Evolutionary conservation across 371 early-diverging fungal species (phyloP).

Genomic region (Rhizopus delemar): DNA sequence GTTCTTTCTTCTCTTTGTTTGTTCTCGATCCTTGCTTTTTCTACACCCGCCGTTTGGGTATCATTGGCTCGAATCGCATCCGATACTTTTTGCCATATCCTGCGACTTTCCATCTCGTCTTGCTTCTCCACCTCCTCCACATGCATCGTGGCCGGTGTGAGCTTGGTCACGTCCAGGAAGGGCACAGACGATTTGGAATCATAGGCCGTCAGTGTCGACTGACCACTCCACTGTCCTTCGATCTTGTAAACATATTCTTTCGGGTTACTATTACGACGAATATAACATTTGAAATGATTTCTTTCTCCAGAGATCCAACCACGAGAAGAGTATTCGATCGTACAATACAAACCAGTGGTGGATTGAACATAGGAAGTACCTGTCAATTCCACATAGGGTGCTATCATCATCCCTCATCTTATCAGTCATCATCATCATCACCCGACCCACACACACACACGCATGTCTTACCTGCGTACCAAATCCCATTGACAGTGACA

Average conservation of each 20-base stretch:
- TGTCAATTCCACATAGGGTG: conserved; percentile 73
- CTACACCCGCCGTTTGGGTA: conserved; percentile 62
- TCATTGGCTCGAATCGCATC: conserved; percentile 68
- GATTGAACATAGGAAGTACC: conserved; percentile 70
- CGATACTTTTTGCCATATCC: conserved; percentile 72
- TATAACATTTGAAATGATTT: conserved; percentile 68
- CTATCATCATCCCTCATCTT: conserved; percentile 11
- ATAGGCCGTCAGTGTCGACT: conserved; percentile 54
- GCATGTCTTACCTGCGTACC: conserved; percentile 57
- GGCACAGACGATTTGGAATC: conserved; percentile 43
- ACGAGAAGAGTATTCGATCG: conserved; percentile 72
- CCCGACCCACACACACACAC: background rate
- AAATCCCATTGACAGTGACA: conserved; percentile 51
- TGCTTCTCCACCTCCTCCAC: conserved; percentile 56
- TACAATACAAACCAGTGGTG: conserved; percentile 64
- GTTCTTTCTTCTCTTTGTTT: conserved; percentile 65
- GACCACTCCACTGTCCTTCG: conserved; percentile 68
- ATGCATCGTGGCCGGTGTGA: conserved; percentile 37
- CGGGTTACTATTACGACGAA: conserved; percentile 34
- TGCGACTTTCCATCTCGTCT: conserved; percentile 64
- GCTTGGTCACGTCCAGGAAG: conserved; percentile 60
- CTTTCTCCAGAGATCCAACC: conserved; percentile 80
- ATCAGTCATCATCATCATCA: background rate
- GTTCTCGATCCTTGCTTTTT: conserved; percentile 75
- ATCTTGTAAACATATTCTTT: conserved; percentile 60